Evolutionary conservation across 768 basidiomycete genomes (phyloP).

Genomic region (Rhizopogon roseolus): DNA sequence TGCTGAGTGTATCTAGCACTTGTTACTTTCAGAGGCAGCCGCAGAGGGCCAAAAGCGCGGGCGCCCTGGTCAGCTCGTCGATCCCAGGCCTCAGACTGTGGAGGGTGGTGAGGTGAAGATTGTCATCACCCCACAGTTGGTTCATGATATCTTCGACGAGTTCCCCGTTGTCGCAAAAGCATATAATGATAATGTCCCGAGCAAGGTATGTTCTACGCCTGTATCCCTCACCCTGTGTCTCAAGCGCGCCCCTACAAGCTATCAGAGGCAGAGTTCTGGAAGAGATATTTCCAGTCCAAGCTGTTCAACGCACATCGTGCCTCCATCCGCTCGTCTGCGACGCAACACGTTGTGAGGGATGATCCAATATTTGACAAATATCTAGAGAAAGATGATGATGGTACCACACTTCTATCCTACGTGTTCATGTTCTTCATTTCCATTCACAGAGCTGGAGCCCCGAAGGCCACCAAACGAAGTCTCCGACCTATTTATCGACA

Average conservation of each 20-base stretch:
- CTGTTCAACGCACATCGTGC: constrained; percentile 94
- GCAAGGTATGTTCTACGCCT: constrained; percentile 46
- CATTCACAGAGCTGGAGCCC: constrained; percentile 66
- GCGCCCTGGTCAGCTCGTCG: constrained; percentile 81
- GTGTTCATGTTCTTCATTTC: background rate
- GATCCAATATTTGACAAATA: constrained; percentile 96
- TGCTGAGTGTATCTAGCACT: constrained; percentile 47
- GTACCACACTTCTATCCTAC: constrained; percentile 31
- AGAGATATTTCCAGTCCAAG: constrained; percentile 92
- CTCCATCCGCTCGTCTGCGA: constrained; percentile 81
- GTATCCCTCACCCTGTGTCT: constrained; percentile 6
- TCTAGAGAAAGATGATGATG: constrained; percentile 93
- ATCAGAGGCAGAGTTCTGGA: constrained; percentile 92
- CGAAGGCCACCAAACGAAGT: constrained; percentile 58
- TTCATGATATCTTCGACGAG: constrained; percentile 96
- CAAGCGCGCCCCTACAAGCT: constrained; percentile 44
- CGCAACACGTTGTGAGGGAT: constrained; percentile 81
- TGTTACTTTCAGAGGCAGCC: constrained; percentile 72
- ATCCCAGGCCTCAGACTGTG: constrained; percentile 80
- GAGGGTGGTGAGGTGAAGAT: constrained; percentile 87
- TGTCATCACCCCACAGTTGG: constrained; percentile 84
- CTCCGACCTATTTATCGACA: constrained; percentile 76
- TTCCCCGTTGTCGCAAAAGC: constrained; percentile 93
- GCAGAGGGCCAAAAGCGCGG: constrained; percentile 72
- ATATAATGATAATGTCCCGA: constrained; percentile 89